Evolutionary conservation across 495 filamentous ascomycete genomes (phyloP).

Genomic region (Bacidia gigantensis): DNA sequence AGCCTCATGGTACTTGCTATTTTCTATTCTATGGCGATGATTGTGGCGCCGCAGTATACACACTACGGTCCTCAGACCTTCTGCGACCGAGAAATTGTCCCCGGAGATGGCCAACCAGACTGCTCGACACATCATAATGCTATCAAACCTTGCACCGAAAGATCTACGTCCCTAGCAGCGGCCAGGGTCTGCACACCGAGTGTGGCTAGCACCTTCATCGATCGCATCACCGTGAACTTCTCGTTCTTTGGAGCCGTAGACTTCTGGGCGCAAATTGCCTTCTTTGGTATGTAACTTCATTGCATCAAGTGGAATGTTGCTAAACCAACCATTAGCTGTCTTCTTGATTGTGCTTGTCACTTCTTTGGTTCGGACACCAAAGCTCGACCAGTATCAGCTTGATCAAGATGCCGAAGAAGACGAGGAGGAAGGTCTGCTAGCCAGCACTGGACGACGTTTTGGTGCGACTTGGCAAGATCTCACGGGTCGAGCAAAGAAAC

Average conservation of each 20-base stretch:
- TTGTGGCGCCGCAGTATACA: constrained; percentile 86
- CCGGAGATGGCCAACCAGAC: constrained; percentile 52
- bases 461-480: constrained; percentile 84
- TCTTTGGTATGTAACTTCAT: constrained; percentile 44
- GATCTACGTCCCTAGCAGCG: constrained; percentile 42
- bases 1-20: constrained; percentile 77
- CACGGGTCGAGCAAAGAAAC: constrained; percentile 37
- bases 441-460: constrained; percentile 63
- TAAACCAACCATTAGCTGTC: constrained; percentile 32
- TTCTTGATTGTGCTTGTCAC: constrained; percentile 67
- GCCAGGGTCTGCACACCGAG: constrained; percentile 76
- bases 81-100: constrained; percentile 49
- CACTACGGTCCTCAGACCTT: constrained; percentile 92
- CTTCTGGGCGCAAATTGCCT: constrained; percentile 92
- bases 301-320: neutral
- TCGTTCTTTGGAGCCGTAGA: constrained; percentile 86
- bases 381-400: constrained; percentile 54
- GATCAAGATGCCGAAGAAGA: constrained; percentile 88
- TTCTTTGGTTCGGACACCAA: constrained; percentile 66
- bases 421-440: constrained; percentile 84
- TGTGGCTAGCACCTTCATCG: constrained; percentile 81
- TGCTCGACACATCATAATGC: constrained; percentile 59
- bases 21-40: constrained; percentile 82
- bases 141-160: constrained; percentile 70
- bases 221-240: constrained; percentile 87